A percentile compares a stretch with the other conserved stretches of the same genome.
Conservation (phyloP, 495 filamentous ascomycete genomes). For the Penicillium manginii region DNA sequence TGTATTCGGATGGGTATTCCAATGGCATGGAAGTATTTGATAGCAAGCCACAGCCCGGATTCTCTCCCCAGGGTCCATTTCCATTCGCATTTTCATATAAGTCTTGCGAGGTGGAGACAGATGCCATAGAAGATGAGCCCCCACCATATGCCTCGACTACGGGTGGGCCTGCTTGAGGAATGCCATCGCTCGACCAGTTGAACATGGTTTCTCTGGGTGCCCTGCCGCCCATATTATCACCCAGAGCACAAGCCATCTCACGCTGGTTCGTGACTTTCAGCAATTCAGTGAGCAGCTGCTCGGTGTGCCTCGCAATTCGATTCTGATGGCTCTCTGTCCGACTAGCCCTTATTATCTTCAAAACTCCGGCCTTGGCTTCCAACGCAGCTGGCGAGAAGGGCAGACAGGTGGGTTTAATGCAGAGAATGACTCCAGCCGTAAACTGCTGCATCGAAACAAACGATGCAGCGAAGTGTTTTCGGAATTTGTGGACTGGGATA, state of each 20-base stretch:
- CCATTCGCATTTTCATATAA: neutral
- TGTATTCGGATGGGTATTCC: slow-evolving; percentile 9
- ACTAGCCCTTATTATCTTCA: slow-evolving; percentile 26
- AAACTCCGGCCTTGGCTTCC: slow-evolving; percentile 24
- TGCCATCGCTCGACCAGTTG: neutral
- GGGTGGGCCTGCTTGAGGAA: neutral
- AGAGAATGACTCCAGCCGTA: slow-evolving; percentile 29
- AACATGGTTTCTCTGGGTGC: neutral
- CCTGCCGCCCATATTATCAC: neutral
- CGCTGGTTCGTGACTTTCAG: slow-evolving; percentile 24
- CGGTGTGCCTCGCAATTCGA: slow-evolving; percentile 26
- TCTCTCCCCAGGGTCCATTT: neutral
- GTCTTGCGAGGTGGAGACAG: neutral
- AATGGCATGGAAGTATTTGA: neutral
- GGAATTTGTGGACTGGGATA: slow-evolving; percentile 22
- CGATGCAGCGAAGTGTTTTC: slow-evolving; percentile 24
- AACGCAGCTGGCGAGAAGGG: slow-evolving; percentile 21
- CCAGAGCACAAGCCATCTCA: slow-evolving; percentile 20
- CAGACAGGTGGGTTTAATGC: slow-evolving; percentile 23
- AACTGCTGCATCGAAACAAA: slow-evolving; percentile 26
- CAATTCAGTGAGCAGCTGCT: slow-evolving; percentile 24
- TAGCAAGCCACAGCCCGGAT: neutral
- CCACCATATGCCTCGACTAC: neutral
- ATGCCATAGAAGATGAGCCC: neutral
- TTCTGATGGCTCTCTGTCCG: slow-evolving; percentile 16